These are phyloP conservation scores for Phytophthora colocasiae DNA, from an alignment of 352 stramenopile genomes.

Conservation along the genomic window DNA sequence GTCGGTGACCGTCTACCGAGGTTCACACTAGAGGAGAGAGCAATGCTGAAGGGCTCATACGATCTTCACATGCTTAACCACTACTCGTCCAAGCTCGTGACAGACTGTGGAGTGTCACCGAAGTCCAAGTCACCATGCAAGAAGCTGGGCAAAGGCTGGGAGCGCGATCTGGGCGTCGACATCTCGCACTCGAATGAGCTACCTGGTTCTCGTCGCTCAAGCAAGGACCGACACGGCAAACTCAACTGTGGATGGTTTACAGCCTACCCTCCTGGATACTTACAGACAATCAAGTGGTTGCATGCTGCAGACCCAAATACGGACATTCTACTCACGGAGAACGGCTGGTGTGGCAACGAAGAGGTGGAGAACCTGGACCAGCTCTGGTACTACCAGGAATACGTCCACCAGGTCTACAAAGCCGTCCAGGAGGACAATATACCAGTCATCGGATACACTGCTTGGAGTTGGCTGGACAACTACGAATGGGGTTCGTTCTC, in stretches of 20 bases:
- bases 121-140: slow-evolving; percentile 48
- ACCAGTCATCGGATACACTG: slow-evolving; percentile 91
- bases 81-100: slow-evolving; percentile 84
- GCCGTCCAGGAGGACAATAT: slow-evolving; percentile 56
- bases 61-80: slow-evolving; percentile 97
- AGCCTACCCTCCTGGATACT: slow-evolving; percentile 62
- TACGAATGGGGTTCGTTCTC: slow-evolving; percentile 94
- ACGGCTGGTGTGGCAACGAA: slow-evolving; percentile 73
- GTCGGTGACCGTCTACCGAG: slow-evolving; percentile 82
- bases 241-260: slow-evolving; percentile 58
- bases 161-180: slow-evolving; percentile 58
- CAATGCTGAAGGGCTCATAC: slow-evolving; percentile 76
- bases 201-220: slow-evolving; percentile 64
- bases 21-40: slow-evolving; percentile 84
- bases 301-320: slow-evolving; percentile 47
- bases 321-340: slow-evolving; percentile 70
- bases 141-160: slow-evolving; percentile 51
- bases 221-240: slow-evolving; percentile 44
- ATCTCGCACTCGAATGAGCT: slow-evolving; percentile 65
- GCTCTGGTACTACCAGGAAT: slow-evolving; percentile 68
- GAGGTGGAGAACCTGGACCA: slow-evolving; percentile 66
- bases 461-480: slow-evolving; percentile 95
- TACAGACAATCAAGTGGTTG: slow-evolving; percentile 68
- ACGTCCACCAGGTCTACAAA: slow-evolving; percentile 62
- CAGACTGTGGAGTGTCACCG: slow-evolving; percentile 44